Evolutionary conservation across 148 eudicot species (phyloP), one percentile per base, ranked within the genome.

Genomic region (Vaccinium corymbosum): DNA sequence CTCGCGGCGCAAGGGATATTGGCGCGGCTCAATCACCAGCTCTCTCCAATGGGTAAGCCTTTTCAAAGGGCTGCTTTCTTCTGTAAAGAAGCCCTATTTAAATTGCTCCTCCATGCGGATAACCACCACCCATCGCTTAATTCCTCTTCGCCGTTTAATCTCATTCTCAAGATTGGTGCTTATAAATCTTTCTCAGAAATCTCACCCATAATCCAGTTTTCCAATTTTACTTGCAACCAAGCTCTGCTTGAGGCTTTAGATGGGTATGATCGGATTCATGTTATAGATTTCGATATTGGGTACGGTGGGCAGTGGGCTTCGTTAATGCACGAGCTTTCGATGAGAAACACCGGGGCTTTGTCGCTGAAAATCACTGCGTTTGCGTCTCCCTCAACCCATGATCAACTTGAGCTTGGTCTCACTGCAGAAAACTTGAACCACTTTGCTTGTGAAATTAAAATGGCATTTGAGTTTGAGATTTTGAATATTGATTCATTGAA

Each of bases 1-100:
- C 29, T 62, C 29, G 29, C 89, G 93, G 95, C 95, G 95, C 99
- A 97, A 90, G 97, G 88, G 99, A 97, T 97, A 97, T 97, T 97
- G 99, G 99, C 99, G 99, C 99, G 99, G 99, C 99, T 97, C 99
- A 97, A 97, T 97, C 99, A 97, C 90, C 98, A 91, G 93, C 94
- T 92, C 87, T 91, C 95, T 78, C 89, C 94, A 14, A 88, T 87
- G 32, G 92, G 93, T 77, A 96, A 93, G 91, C 99, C 99, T 82
- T 91, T 94, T 59, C 52, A 84, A 38, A 88, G 98, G 90, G 94
- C 93, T 84, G 94, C 98, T 86, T 92, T 91, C 59, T 93, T 91
- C 76, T 90, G 90, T 71, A 94, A 92, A 89, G 99, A 96, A 75
- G 99, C 98, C 73, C 73, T 68, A 12, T 85, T 96, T 55, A 93